phyloP scores from a whole-genome alignment of 1,284 basidiomycete genomes.

The Rhodofomes roseus region DNA sequence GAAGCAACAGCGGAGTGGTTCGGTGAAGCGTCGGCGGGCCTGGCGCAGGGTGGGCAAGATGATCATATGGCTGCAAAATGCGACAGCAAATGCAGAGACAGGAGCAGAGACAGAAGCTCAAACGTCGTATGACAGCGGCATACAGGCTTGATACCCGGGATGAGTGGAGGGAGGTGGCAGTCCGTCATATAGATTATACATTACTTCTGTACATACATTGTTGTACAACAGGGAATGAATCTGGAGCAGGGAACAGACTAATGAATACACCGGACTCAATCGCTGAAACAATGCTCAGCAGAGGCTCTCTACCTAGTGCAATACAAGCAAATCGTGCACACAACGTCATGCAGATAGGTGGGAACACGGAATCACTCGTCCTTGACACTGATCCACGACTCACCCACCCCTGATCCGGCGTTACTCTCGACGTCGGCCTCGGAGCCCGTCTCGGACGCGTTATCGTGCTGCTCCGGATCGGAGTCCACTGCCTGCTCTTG shows the following conservation, averaged over 20 bases:
- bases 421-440: slow-evolving; percentile 68
- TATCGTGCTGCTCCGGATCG: slow-evolving; percentile 33
- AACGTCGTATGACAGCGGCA: too few species aligned
- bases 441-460: slow-evolving; percentile 43
- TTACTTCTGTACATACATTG: slow-evolving; percentile 7
- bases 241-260: neutral
- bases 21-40: neutral
- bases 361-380: neutral
- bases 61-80: neutral
- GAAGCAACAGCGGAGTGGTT: neutral
- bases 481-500: slow-evolving; percentile 12
- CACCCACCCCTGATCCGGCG: slow-evolving; percentile 39
- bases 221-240: slow-evolving; percentile 6
- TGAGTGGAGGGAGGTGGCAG: neutral
- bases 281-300: neutral
- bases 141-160: neutral
- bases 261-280: neutral
- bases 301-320: neutral
- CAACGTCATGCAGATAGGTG: neutral
- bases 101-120: too few species aligned
- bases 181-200: slow-evolving; percentile 4
- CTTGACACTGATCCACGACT: slow-evolving; percentile 65
- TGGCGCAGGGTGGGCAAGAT: neutral
- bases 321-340: neutral
- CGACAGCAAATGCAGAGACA: neutral